Evolutionary conservation across 352 stramenopile species (phyloP).

Genomic region (Discostella stelligera): DNA sequence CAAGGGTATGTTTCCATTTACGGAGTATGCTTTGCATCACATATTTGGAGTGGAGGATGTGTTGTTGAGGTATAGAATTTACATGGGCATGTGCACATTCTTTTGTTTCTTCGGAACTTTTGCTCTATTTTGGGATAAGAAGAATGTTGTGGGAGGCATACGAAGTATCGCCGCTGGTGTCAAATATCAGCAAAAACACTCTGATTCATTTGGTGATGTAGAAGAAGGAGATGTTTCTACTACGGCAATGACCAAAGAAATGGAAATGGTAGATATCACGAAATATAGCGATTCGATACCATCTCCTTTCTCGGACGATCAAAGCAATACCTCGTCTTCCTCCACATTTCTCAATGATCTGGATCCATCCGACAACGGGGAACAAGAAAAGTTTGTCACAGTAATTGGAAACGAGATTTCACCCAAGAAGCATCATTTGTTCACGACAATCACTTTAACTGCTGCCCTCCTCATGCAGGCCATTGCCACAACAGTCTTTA

Average conservation of each 20-base stretch:
- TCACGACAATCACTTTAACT: slow-evolving; percentile 17
- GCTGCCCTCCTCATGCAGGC: slow-evolving; percentile 30
- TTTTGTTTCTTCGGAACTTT: slow-evolving; percentile 44
- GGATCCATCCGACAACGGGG: slow-evolving; percentile 2
- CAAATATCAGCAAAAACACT: slow-evolving; percentile 23
- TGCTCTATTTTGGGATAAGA: slow-evolving; percentile 31
- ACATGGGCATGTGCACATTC: slow-evolving; percentile 34
- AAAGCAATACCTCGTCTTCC: background rate
- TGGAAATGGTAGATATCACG: slow-evolving; percentile 5
- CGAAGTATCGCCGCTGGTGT: slow-evolving; percentile 1
- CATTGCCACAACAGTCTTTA: slow-evolving; percentile 29
- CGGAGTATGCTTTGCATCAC: slow-evolving; percentile 21
- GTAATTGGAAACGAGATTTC: background rate
- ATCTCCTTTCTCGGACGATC: background rate
- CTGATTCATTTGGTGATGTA: slow-evolving; percentile 6
- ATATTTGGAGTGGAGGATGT: slow-evolving; percentile 19
- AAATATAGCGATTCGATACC: slow-evolving; percentile 5
- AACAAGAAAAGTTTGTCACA: background rate
- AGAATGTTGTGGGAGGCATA: slow-evolving; percentile 14
- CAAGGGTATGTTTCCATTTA: slow-evolving; percentile 33
- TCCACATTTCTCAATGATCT: slow-evolving; percentile 25
- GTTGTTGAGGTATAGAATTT: slow-evolving; percentile 36
- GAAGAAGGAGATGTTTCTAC: slow-evolving; percentile 3
- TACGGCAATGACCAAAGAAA: background rate
- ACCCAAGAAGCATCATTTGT: slow-evolving; percentile 3